Evolutionary conservation across 352 stramenopile species (phyloP).

Genomic region (Saprolegnia parasitica): DNA sequence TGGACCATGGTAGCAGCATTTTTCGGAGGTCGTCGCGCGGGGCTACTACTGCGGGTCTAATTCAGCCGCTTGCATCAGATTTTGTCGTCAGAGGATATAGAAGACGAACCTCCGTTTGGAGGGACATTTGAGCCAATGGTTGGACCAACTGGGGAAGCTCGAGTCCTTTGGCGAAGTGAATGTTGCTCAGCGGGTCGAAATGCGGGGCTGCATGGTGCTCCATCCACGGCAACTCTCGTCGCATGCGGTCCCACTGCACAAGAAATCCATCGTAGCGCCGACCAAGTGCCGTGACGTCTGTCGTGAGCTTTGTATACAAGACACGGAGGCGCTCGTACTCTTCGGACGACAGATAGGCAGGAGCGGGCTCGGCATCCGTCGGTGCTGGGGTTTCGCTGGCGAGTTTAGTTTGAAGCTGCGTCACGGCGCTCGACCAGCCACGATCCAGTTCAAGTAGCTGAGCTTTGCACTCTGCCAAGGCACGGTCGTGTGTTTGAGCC

Average conservation of each 20-base stretch:
- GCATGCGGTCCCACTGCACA: background rate
- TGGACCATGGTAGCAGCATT: background rate
- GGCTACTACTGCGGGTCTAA: too few species aligned
- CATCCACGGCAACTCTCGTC: background rate
- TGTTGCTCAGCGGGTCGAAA: background rate
- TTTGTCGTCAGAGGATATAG: too few species aligned
- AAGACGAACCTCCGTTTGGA: too few species aligned
- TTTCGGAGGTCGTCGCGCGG: background rate
- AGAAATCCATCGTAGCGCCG: background rate
- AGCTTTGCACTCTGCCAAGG: background rate
- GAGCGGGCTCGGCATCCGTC: background rate
- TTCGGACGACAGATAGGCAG: background rate
- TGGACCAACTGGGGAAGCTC: too few species aligned
- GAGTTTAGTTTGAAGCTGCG: background rate
- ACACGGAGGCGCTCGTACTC: background rate
- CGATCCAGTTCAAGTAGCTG: background rate
- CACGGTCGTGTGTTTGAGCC: background rate
- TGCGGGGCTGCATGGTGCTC: background rate
- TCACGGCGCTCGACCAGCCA: background rate
- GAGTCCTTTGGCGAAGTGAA: background rate
- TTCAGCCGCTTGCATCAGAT: too few species aligned
- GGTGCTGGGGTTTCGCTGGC: background rate
- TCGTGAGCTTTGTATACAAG: background rate
- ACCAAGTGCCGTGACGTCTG: background rate
- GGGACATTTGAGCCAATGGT: too few species aligned